A percentile compares a stretch with the other conserved stretches of the same genome.
Evolutionary conservation across 2,329 filamentous ascomycete species (phyloP).

Genomic region (Lanzia echinophila): DNA sequence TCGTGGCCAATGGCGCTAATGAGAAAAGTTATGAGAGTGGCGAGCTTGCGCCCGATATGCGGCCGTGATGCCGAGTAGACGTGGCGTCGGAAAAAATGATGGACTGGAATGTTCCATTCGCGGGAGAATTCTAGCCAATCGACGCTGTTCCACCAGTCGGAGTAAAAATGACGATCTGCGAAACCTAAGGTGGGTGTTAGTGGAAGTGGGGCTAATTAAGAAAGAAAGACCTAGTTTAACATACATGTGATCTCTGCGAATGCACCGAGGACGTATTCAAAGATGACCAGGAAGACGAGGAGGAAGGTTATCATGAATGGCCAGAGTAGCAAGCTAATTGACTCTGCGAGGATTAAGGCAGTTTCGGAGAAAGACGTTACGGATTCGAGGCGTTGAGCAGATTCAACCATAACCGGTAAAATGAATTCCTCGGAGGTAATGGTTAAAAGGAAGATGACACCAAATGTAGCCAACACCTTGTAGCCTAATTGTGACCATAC

Average conservation of each 20-base stretch:
- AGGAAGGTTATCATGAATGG: slow-evolving; percentile 96
- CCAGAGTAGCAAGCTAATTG: slow-evolving; percentile 84
- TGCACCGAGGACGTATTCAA: slow-evolving; percentile 91
- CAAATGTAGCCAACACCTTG: slow-evolving; percentile 86
- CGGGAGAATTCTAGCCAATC: slow-evolving; percentile 95
- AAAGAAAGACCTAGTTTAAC: background rate
- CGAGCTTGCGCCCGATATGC: slow-evolving; percentile 67
- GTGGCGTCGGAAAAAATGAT: slow-evolving; percentile 89
- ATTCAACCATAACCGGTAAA: slow-evolving; percentile 76
- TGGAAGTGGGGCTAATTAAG: background rate
- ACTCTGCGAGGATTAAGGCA: slow-evolving; percentile 76
- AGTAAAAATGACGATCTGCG: slow-evolving; percentile 90
- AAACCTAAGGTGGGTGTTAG: slow-evolving; percentile 42
- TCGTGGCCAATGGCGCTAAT: slow-evolving; percentile 88
- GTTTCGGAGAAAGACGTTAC: slow-evolving; percentile 50
- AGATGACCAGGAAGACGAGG: slow-evolving; percentile 95
- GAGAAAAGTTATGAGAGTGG: slow-evolving; percentile 86
- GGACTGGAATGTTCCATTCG: slow-evolving; percentile 97
- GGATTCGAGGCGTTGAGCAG: slow-evolving; percentile 46
- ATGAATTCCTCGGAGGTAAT: slow-evolving; percentile 93
- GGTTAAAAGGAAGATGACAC: slow-evolving; percentile 91
- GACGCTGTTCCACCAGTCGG: slow-evolving; percentile 68
- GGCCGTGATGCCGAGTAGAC: slow-evolving; percentile 81
- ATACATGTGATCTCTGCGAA: slow-evolving; percentile 83
- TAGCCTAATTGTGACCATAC: slow-evolving; percentile 76